These are phyloP conservation scores for Helenozyma baotianmanensis DNA, from an alignment of 805 yeast species.

Conservation along the genomic window DNA sequence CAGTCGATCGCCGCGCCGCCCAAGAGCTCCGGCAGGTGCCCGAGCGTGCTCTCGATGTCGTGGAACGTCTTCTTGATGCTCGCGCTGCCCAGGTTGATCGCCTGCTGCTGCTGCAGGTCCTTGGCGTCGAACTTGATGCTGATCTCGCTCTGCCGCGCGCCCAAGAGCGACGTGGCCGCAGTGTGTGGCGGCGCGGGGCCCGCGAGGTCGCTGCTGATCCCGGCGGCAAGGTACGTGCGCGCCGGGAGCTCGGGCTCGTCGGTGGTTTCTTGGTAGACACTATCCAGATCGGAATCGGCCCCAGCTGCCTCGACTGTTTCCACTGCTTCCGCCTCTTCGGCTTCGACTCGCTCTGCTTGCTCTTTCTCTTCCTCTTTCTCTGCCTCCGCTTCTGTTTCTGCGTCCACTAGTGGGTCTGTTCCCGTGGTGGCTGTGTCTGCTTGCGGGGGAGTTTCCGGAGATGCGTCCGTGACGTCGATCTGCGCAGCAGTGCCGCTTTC, in stretches of 20 bases:
- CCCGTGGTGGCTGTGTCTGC: too few relatives aligned
- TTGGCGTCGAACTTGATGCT: conserved; percentile 46
- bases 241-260: conserved; percentile 3
- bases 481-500: too few relatives aligned
- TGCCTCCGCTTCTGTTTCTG: too few relatives aligned
- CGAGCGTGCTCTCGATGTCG: conserved; percentile 48
- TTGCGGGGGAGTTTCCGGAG: too few relatives aligned
- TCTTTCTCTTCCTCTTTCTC: neutral
- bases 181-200: conserved; percentile 1
- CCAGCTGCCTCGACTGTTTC: too few relatives aligned
- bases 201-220: conserved; percentile 2
- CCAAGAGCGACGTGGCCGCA: conserved; percentile 35
- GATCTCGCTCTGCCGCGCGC: conserved; percentile 56
- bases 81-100: conserved; percentile 33
- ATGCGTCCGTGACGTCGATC: too few relatives aligned
- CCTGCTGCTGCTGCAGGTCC: conserved; percentile 48
- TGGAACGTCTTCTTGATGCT: conserved; percentile 39
- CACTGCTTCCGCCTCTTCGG: too few relatives aligned
- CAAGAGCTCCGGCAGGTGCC: conserved; percentile 18
- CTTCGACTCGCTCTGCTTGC: too few relatives aligned
- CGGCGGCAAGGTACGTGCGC: conserved; percentile 1
- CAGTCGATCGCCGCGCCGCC: conserved; percentile 47
- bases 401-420: too few relatives aligned
- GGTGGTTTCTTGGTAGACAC: neutral
- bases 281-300: too few relatives aligned